Conservation (phyloP, 2,329 filamentous ascomycete species). For the Torrubiella hemipterigena region DNA sequence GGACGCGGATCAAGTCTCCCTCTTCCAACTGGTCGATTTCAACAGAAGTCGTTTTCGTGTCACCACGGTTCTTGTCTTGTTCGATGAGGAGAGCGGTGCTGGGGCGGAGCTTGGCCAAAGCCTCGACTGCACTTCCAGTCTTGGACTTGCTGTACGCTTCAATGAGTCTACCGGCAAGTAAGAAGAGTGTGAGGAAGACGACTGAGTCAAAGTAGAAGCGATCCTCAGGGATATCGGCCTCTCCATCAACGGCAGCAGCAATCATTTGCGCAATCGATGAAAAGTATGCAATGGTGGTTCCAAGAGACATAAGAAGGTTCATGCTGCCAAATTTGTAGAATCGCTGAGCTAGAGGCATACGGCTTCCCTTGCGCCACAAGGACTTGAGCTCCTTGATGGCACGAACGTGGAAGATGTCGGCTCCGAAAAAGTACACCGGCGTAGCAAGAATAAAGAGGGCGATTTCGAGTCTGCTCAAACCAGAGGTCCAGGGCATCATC, state of each 20-base stretch:
- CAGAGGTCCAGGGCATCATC: constrained; percentile 58
- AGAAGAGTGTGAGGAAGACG: constrained; percentile 80
- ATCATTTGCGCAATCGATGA: constrained; percentile 71
- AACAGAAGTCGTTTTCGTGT: constrained; percentile 26
- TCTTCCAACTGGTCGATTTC: constrained; percentile 61
- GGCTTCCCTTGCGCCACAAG: constrained; percentile 67
- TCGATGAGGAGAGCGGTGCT: constrained; percentile 62
- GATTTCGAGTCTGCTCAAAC: constrained; percentile 67
- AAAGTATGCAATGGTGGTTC: constrained; percentile 78
- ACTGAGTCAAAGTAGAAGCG: constrained; percentile 83
- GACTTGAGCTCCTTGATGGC: constrained; percentile 67
- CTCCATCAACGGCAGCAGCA: constrained; percentile 37
- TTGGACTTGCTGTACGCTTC: constrained; percentile 89
- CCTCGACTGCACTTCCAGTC: constrained; percentile 74
- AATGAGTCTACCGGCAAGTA: constrained; percentile 61
- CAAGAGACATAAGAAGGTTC: constrained; percentile 86
- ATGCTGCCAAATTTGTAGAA: constrained; percentile 95
- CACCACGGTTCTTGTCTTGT: constrained; percentile 19
- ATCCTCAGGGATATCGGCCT: constrained; percentile 26
- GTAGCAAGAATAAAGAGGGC: constrained; percentile 72
- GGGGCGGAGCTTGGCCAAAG: constrained; percentile 66
- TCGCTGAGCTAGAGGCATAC: constrained; percentile 57
- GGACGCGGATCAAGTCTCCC: constrained; percentile 62
- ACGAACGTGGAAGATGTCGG: constrained; percentile 72
- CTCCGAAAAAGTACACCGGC: constrained; percentile 75